Conservation (phyloP, 805 yeast genomes). For the Barnettozyma populi region DNA sequence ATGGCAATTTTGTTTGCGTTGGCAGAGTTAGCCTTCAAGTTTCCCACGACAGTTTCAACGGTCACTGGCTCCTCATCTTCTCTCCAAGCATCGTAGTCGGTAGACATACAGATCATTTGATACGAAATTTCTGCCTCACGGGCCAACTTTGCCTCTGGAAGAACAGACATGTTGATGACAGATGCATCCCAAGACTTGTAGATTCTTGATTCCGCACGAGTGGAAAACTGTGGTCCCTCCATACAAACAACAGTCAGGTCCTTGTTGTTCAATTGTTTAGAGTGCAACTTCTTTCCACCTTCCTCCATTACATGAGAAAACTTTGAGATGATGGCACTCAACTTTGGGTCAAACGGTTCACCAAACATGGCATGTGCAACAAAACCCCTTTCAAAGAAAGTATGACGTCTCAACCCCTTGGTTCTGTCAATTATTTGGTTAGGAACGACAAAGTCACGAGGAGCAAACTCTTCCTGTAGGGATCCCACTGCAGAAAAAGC, state of each 20-base stretch:
- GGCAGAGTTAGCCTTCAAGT: constrained; percentile 77
- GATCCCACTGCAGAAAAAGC: constrained; percentile 98
- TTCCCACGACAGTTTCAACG: constrained; percentile 93
- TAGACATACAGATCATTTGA: constrained; percentile 98
- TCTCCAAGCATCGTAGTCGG: constrained; percentile 99
- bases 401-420: constrained; percentile 85
- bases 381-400: constrained; percentile 80
- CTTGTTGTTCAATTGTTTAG: constrained; percentile 57
- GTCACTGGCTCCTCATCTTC: constrained; percentile 94
- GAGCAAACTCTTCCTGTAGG: constrained; percentile 78
- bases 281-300: constrained; percentile 51
- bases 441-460: constrained; percentile 95
- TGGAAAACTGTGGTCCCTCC: constrained; percentile 99
- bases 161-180: constrained; percentile 92
- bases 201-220: constrained; percentile 90
- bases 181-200: constrained; percentile 88
- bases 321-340: constrained; percentile 61
- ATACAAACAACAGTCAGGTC: constrained; percentile 88
- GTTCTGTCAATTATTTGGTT: constrained; percentile 96
- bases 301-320: constrained; percentile 48
- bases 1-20: constrained; percentile 81
- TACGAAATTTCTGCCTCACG: constrained; percentile 95
- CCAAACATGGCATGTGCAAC: constrained; percentile 98
- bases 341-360: constrained; percentile 82
- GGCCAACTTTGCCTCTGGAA: constrained; percentile 97